Evolutionary conservation across 768 basidiomycete species (phyloP).

Genomic region (Austroboletus festivus): DNA sequence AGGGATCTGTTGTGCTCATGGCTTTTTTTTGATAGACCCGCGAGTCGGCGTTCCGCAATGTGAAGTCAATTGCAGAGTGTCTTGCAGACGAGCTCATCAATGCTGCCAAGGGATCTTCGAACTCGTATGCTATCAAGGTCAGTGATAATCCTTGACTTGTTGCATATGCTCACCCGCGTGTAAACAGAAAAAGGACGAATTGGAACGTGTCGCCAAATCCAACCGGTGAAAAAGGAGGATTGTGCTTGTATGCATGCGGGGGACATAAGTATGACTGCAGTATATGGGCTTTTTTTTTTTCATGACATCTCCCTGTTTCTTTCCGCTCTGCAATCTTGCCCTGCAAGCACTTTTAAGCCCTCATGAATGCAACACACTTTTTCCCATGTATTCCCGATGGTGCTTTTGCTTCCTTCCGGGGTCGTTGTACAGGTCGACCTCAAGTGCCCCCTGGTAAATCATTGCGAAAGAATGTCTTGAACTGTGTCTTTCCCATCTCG

Average conservation of each 20-base stretch:
- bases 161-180: constrained; percentile 1
- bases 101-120: constrained; percentile 99
- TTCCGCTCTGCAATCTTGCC: constrained; percentile 6
- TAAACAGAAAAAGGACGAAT: constrained; percentile 95
- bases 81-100: constrained; percentile 99
- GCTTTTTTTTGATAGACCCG: constrained; percentile 63
- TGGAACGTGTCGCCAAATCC: constrained; percentile 99
- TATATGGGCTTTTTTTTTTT: constrained; percentile 19
- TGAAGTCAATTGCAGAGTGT: constrained; percentile 98
- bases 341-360: constrained; percentile 5
- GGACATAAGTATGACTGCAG: constrained; percentile 16
- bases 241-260: background rate
- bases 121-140: constrained; percentile 99
- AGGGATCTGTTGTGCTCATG: background rate
- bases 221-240: constrained; percentile 75
- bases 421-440: too few species aligned
- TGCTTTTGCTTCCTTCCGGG: too few species aligned
- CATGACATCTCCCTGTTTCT: constrained; percentile 5
- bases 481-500: too few species aligned
- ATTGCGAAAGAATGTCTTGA: too few species aligned
- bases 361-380: constrained; percentile 28
- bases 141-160: background rate
- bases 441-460: too few species aligned
- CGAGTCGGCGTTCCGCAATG: constrained; percentile 99
- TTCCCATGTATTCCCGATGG: constrained; percentile 19